phyloP scores from a whole-genome alignment of 768 basidiomycete species.

The Pholiota molesta region DNA sequence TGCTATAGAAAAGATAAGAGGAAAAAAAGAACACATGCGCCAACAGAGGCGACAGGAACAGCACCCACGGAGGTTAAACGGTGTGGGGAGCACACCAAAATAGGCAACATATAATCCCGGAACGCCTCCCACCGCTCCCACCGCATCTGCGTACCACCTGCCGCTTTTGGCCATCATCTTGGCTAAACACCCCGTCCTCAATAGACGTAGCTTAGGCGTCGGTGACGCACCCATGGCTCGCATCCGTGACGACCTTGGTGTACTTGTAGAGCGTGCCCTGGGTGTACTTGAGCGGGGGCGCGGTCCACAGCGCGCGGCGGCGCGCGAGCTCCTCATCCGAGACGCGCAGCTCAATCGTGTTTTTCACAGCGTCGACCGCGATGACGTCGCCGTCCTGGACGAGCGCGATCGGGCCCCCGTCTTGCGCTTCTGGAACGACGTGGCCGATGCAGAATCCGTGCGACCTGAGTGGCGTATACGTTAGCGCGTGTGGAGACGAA shows the following conservation, averaged over 20 bases:
- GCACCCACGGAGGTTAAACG: conserved; percentile 5
- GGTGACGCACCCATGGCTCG: conserved; percentile 91
- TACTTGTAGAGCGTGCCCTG: conserved; percentile 92
- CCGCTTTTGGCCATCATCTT: not conserved
- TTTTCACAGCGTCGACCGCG: conserved; percentile 86
- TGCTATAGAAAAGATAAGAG: not conserved
- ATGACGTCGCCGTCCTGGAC: conserved; percentile 88
- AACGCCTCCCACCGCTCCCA: conserved; percentile 1
- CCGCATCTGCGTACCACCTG: conserved; percentile 2
- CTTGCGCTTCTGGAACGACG: conserved; percentile 94
- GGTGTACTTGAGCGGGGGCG: conserved; percentile 82
- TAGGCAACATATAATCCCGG: conserved; percentile 2
- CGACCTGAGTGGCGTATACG: conserved; percentile 54
- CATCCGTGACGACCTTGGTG: conserved; percentile 84
- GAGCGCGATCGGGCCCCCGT: conserved; percentile 91
- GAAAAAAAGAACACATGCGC: not conserved
- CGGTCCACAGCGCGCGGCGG: conserved; percentile 74
- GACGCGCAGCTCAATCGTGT: conserved; percentile 79
- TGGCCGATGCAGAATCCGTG: conserved; percentile 98
- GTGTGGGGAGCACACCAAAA: conserved; percentile 1
- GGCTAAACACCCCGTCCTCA: not conserved
- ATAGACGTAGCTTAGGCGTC: conserved; percentile 51
- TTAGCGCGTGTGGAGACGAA: not conserved
- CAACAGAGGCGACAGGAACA: not conserved
- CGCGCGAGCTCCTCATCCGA: conserved; percentile 77